Percentiles rank a stretch among this genome's conserved stretches.
Evolutionary conservation across 768 basidiomycete genomes (phyloP).

Genomic region (Rubroboletus pulcherrimus): DNA sequence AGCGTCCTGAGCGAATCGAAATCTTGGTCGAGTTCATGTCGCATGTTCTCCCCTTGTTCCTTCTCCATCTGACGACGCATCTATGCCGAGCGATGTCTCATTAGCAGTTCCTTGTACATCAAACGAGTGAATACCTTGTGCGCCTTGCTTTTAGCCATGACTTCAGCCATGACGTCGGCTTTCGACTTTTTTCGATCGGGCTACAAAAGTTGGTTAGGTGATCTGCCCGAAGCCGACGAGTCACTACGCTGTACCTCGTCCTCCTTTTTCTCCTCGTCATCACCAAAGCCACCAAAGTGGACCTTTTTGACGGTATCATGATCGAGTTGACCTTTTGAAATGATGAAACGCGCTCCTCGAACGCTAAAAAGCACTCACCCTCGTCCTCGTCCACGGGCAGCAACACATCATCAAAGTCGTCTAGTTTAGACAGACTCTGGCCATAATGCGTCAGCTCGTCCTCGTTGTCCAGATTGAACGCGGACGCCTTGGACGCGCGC

Average conservation of each 20-base stretch:
- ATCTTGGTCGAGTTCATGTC: slow-evolving; percentile 85
- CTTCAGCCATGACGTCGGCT: slow-evolving; percentile 96
- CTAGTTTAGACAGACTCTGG: slow-evolving; percentile 78
- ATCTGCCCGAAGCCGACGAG: neutral
- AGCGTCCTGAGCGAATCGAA: slow-evolving; percentile 77
- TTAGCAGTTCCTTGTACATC: neutral
- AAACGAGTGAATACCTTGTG: slow-evolving; percentile 63
- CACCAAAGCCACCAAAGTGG: slow-evolving; percentile 88
- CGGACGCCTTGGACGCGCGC: slow-evolving; percentile 64
- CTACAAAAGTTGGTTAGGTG: slow-evolving; percentile 36
- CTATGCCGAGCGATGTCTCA: slow-evolving; percentile 38
- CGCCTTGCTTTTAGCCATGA: slow-evolving; percentile 95
- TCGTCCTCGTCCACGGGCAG: slow-evolving; percentile 50
- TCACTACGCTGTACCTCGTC: slow-evolving; percentile 40
- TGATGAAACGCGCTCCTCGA: neutral
- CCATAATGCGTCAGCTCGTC: slow-evolving; percentile 91
- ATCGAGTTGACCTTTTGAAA: slow-evolving; percentile 58
- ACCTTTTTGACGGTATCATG: slow-evolving; percentile 57
- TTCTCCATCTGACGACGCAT: slow-evolving; percentile 83
- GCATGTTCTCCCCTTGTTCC: slow-evolving; percentile 79
- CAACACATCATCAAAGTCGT: slow-evolving; percentile 77
- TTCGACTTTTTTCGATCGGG: slow-evolving; percentile 85
- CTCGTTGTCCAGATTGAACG: slow-evolving; percentile 91
- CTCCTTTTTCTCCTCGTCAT: slow-evolving; percentile 54
- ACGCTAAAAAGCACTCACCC: slow-evolving; percentile 30